Conservation (phyloP, 345 rosid genomes). For the Eucalyptus urophylla region DNA sequence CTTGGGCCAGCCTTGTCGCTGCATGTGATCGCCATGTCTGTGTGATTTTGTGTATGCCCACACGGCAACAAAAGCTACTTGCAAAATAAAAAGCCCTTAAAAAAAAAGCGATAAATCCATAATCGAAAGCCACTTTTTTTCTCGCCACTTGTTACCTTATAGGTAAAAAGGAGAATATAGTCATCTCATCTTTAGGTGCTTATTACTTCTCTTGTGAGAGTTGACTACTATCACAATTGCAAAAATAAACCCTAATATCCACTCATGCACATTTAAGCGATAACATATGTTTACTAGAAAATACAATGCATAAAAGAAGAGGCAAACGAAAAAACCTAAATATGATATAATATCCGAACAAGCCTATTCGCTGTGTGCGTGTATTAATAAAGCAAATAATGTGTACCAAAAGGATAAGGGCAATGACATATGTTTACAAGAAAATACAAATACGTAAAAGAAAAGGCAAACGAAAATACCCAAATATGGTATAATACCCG, state of each 20-base stretch:
- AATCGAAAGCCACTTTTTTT: background rate
- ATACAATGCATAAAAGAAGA: background rate
- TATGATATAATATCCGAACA: background rate
- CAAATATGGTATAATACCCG: background rate
- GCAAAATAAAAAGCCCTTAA: background rate
- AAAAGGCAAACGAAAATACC: background rate
- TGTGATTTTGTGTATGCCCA: background rate
- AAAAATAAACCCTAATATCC: background rate
- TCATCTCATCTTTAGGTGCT: background rate
- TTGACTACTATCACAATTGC: background rate
- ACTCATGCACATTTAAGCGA: background rate
- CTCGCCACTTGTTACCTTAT: background rate
- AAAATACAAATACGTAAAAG: background rate
- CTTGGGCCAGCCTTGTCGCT: slow-evolving; percentile 6
- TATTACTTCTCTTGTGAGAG: background rate
- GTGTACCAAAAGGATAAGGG: background rate
- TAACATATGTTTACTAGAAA: background rate
- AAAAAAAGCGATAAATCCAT: background rate
- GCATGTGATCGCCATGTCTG: slow-evolving; percentile 6
- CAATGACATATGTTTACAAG: background rate
- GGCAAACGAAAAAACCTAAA: background rate
- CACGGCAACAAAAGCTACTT: background rate
- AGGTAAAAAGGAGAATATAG: background rate
- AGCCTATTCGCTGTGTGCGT: background rate
- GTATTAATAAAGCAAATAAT: background rate